phyloP scores from a whole-genome alignment of 257 asterid species.

The Coffea eugenioides region DNA sequence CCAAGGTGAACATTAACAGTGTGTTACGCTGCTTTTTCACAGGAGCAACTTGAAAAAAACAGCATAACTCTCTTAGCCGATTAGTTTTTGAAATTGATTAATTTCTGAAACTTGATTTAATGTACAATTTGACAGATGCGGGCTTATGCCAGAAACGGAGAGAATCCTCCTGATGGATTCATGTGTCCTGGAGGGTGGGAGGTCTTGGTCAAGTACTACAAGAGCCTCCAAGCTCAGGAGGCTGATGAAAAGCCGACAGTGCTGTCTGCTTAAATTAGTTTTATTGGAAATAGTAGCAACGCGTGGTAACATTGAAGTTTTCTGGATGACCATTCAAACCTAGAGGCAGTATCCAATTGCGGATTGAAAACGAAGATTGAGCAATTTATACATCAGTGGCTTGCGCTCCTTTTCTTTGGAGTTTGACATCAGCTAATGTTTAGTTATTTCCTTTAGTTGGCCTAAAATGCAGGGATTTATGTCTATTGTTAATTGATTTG shows the following conservation, averaged over 20 bases:
- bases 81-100: not conserved
- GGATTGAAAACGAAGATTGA: not conserved
- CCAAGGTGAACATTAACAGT: conserved; percentile 47
- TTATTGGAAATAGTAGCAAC: conserved; percentile 8
- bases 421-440: conserved; percentile 6
- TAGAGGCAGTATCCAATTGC: conserved; percentile 1
- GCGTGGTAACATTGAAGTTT: conserved; percentile 8
- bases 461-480: not conserved
- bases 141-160: conserved; percentile 65
- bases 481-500: not conserved
- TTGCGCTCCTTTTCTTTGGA: not conserved
- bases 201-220: conserved; percentile 69
- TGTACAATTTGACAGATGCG: conserved; percentile 53
- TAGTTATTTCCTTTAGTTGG: not conserved
- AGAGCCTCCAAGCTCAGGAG: conserved; percentile 75
- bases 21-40: not conserved
- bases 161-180: conserved; percentile 80
- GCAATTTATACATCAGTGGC: conserved; percentile 2
- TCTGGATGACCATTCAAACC: conserved; percentile 10
- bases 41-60: not conserved
- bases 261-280: conserved; percentile 33
- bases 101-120: not conserved
- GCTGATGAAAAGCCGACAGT: conserved; percentile 41
- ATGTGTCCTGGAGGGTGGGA: conserved; percentile 90
- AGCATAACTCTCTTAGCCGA: not conserved